Percentiles rank a stretch among this genome's conserved stretches.
Conservation (phyloP, 2,329 filamentous ascomycete species). For the Emergomyces orientalis region DNA sequence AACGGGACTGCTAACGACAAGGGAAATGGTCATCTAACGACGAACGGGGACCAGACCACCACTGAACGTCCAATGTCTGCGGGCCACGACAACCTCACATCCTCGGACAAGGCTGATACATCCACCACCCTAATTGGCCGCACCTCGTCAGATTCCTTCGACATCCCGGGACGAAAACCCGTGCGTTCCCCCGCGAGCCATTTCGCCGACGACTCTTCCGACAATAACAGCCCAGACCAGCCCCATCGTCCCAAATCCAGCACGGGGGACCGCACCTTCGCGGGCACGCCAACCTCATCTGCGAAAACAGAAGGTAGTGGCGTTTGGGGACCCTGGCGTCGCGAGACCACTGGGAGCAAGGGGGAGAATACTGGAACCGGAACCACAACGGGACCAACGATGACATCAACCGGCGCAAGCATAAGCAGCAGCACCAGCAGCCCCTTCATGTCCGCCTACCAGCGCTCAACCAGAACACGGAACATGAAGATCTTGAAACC, state of each 20-base stretch:
- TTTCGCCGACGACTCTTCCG: constrained; percentile 13
- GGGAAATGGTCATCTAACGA: neutral
- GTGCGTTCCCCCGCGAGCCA: constrained; percentile 13
- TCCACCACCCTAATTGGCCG: constrained; percentile 22
- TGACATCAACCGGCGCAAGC: constrained; percentile 5
- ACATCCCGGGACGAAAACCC: constrained; percentile 18
- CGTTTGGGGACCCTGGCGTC: constrained; percentile 65
- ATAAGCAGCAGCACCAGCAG: constrained; percentile 18
- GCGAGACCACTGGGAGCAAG: constrained; percentile 22
- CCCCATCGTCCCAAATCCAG: constrained; percentile 18
- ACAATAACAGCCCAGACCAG: constrained; percentile 12
- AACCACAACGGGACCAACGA: neutral
- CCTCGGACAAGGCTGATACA: constrained; percentile 18
- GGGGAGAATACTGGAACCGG: constrained; percentile 2
- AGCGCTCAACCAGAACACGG: constrained; percentile 52
- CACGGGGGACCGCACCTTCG: constrained; percentile 24
- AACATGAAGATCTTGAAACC: constrained; percentile 89
- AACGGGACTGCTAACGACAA: neutral
- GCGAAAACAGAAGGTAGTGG: constrained; percentile 38
- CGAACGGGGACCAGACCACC: neutral
- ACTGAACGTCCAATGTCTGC: neutral
- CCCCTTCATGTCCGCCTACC: constrained; percentile 51
- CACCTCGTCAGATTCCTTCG: constrained; percentile 20
- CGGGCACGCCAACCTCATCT: constrained; percentile 17
- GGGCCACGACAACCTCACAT: constrained; percentile 23